Base-by-base conservation (phyloP, 1,284 basidiomycete genomes). In the Ustanciosporium gigantosporum region DNA sequence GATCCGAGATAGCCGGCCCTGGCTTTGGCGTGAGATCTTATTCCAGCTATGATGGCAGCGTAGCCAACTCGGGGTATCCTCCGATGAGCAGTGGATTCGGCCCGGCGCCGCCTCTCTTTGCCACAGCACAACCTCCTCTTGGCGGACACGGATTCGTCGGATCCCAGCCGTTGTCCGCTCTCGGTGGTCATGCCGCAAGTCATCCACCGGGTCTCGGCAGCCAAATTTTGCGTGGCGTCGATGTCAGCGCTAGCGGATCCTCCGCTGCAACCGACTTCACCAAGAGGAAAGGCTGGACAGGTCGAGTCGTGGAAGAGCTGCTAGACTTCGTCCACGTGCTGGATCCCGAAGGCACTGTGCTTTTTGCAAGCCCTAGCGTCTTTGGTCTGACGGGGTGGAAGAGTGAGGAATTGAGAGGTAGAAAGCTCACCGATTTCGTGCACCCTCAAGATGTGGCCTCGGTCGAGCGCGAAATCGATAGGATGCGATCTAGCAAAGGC, bases 261-360 rank as follows among this genome's bases (percentile, higher is more conserved):
- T 56, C 55, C 3, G 62, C 69, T 3, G 65, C 66, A 24, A 64
- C 62, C 36, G 71, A 72, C 35, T 72, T 73, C 31, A 73, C 71
- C 29, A 69, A 68, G 37, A 56, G 71, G 21, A 73, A 73, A 36
- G 71, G 71, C 16, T 73, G 71, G 71, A 53, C 66, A 11, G 61
- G 43, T 3, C 60, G 71, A 24, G 60, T 73, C 21, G 65, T 73
- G 4, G 71, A 73, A 32, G 71, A 73, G 38, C 46, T 73, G 36
- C 55, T 71, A 31, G 71, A 73, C 46, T 72, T 73, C 46, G 64
- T 70, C 2, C 69, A 72, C 36, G 71, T 73, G 16, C 47, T 73
- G 25, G 69, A 72, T 45, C 55, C 53, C 6, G 46, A 68, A 4
- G 69, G 65, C 14, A 42, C 40, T 29, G 53, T 73, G 25, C 48